phyloP scores from a whole-genome alignment of 2,329 filamentous ascomycete genomes.

The Paecilomyces niveus region DNA sequence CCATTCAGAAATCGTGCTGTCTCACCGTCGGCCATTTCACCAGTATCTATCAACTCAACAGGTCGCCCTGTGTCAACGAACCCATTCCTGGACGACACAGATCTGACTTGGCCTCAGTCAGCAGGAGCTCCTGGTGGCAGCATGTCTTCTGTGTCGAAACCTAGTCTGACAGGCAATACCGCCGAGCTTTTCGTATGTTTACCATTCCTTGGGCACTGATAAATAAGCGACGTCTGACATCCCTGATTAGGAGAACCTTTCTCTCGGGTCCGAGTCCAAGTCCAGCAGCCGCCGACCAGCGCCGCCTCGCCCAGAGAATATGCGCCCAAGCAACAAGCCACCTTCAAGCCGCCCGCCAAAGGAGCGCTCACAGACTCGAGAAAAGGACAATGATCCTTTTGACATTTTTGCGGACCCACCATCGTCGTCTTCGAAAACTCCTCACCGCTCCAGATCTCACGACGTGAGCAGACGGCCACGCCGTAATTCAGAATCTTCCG shows the following conservation, averaged over 20 bases:
- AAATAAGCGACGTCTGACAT: neutral
- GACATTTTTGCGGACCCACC: slow-evolving; percentile 45
- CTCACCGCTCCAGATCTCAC: slow-evolving; percentile 22
- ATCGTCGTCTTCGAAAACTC: slow-evolving; percentile 18
- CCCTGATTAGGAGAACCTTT: slow-evolving; percentile 31
- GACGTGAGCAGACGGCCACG: slow-evolving; percentile 41
- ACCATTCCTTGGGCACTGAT: slow-evolving; percentile 4
- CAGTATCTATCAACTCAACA: slow-evolving; percentile 28
- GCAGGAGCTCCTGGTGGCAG: slow-evolving; percentile 22
- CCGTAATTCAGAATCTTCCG: slow-evolving; percentile 58
- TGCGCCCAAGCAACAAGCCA: slow-evolving; percentile 16
- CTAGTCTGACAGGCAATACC: slow-evolving; percentile 41
- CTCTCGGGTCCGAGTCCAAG: slow-evolving; percentile 24
- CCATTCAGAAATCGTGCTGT: slow-evolving; percentile 43
- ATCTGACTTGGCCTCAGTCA: slow-evolving; percentile 30
- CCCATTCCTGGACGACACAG: slow-evolving; percentile 51
- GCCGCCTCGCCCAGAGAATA: slow-evolving; percentile 28
- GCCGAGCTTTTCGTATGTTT: slow-evolving; percentile 55
- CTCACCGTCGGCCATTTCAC: slow-evolving; percentile 29
- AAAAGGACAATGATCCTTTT: slow-evolving; percentile 26
- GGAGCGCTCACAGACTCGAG: slow-evolving; percentile 16
- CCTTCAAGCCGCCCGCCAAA: slow-evolving; percentile 18
- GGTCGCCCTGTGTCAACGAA: slow-evolving; percentile 49
- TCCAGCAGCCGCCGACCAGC: slow-evolving; percentile 31
- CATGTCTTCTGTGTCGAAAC: slow-evolving; percentile 26